Base-by-base conservation (phyloP, 495 filamentous ascomycete species). In the Bathelium albidoporum region DNA sequence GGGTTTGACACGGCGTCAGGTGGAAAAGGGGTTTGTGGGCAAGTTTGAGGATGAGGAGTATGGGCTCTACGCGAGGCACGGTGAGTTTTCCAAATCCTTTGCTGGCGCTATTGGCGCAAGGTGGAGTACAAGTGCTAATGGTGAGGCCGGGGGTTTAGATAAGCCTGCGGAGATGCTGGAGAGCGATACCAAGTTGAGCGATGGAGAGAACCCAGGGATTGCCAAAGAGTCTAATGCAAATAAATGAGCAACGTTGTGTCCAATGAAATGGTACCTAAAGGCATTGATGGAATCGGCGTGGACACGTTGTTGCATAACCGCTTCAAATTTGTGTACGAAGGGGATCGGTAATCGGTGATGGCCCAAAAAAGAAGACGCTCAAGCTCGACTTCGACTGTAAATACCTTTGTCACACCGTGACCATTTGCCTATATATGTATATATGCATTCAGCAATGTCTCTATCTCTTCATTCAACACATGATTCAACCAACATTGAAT, bases 21-120 rank as follows among this genome's bases (percentile, higher is more conserved):
- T 96, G 41, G 88, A 94, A 77, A 82, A 78, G 65, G 90, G 90
- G 26, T 86, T 85, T 32, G 70, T 73, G n/a, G 72, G 75, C 1
- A 74, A 69, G 67, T 78, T 72, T 70, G 70, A 60, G 60, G 75
- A 87, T 67, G 85, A 87, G 65, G 85, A 84, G 70, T 79, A 85
- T 55, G 83, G 88, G 75, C 82, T 88, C 73, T 92, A 89, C 73
- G 86, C 89, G n/a, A 76, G 90, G 64, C 85, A 87, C 75, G 84
- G 83, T 87, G 67, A 75, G 82, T 77, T 32, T 53, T 16, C 14
- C 14, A 29, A 59, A 26, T 12, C 26, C 44, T 52, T 53, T 20
- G 36, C 53, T 9, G 39, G 43, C 28, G 18, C 32, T 36, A 24
- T 2, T 59, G 36, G 45, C 24, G 36, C 24, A 39, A 1, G 39